Base-by-base conservation (phyloP, 108 stramenopile species). In the Nitzschia inconspicua region DNA sequence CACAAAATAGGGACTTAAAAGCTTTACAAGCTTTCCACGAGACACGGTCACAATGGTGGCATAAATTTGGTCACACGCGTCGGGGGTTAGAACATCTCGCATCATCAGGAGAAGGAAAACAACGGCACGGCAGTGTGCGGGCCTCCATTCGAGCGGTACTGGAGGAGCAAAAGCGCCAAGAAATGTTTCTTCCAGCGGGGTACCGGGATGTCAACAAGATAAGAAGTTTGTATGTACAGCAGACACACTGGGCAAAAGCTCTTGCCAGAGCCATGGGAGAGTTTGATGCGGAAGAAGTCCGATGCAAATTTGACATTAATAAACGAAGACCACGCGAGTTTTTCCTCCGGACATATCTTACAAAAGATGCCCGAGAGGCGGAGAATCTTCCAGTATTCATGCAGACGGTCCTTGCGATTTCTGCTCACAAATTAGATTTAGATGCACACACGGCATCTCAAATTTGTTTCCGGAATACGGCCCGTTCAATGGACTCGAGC, bases 61-160 rank as follows among this genome's bases (percentile, higher is more conserved):
- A 80, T 49, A 57, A 70, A 27, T 90, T 86, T 60, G 83, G 83
- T 28, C 88, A 90, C 59, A 80, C 80, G 6, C 70, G 87, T 28
- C 60, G 87, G 14, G 87, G 87, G 3, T 57, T 88, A 13, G 87
- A 88, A 52, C 81, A 84, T 27, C 77, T 84, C 47, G 83, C 81
- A n/a, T 83, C 83, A 13, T 57, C 69, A 3, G 69, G 68, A 22
- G 84, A 90, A 55, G 85, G 82, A 46, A 65, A 76, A 14, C 80
- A 84, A 47, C 80, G 85, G 8, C 76, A 86, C 0, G 52, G 59
- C 19, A 79, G 73, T 52, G 83, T 79, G 13, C 68, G 72, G 30
- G 60, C 51, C 8, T 74, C 88, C 6, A 74, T 83, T 26, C 61
- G 72, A 9, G 69, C 75, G 19, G 81, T 84, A 7, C 34, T 90